A percentile compares a stretch with the other conserved stretches of the same genome.
These are phyloP conservation scores for Pseudocercospora musae DNA, from an alignment of 2,329 filamentous ascomycete genomes.

Conservation along the genomic window DNA sequence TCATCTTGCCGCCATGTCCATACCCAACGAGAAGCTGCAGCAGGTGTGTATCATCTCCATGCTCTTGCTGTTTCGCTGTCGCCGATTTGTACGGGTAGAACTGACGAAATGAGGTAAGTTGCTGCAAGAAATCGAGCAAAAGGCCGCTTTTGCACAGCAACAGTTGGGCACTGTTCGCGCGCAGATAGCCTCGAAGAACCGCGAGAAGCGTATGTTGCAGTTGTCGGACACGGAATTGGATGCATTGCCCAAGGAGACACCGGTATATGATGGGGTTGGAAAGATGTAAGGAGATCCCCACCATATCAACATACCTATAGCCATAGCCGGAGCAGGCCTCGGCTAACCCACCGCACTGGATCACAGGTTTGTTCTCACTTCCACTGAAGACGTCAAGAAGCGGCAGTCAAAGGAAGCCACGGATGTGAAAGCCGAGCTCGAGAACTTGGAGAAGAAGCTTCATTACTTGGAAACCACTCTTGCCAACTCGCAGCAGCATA, in stretches of 20 bases:
- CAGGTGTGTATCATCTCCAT: constrained; percentile 59
- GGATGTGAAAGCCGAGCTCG: constrained; percentile 72
- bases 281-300: constrained; percentile 68
- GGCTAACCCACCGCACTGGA: constrained; percentile 13
- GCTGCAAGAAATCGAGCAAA: constrained; percentile 88
- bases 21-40: constrained; percentile 88
- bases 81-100: neutral
- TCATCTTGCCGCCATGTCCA: constrained; percentile 63
- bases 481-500: constrained; percentile 88
- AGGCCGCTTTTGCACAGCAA: constrained; percentile 83
- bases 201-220: constrained; percentile 83
- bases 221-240: constrained; percentile 80
- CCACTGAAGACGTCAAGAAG: constrained; percentile 67
- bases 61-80: neutral
- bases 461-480: constrained; percentile 92
- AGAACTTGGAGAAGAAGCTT: constrained; percentile 80
- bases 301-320: constrained; percentile 1
- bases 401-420: constrained; percentile 73
- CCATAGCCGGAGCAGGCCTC: constrained; percentile 10
- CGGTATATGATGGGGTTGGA: constrained; percentile 89
- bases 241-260: constrained; percentile 69
- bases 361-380: constrained; percentile 79
- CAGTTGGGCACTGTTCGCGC: constrained; percentile 83
- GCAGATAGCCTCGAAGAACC: constrained; percentile 80
- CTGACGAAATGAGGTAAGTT: constrained; percentile 48